These are phyloP conservation scores for Lodderomyces margitis DNA, from an alignment of 1,139 yeast genomes.

Conservation along the genomic window DNA sequence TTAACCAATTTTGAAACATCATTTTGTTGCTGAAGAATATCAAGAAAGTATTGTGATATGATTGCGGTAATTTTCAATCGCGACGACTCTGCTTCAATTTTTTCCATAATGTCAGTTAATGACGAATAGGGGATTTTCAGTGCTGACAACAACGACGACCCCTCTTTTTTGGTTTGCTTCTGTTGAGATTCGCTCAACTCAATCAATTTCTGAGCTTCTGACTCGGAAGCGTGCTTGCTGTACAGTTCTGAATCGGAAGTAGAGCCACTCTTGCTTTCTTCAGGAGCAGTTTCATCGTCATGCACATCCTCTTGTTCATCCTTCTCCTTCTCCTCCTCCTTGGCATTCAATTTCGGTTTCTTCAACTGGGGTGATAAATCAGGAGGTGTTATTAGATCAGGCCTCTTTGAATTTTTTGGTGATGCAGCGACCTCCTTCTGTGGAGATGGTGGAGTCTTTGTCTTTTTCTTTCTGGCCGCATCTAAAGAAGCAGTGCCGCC, in stretches of 20 bases:
- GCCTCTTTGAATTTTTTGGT: constrained; percentile 7
- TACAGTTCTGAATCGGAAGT: not conserved
- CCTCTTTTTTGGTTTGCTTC: constrained; percentile 13
- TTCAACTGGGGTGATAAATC: constrained; percentile 9
- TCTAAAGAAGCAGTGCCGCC: constrained; percentile 16
- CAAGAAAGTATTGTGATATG: constrained; percentile 67
- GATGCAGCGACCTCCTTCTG: constrained; percentile 1
- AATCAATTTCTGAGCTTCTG: constrained; percentile 27
- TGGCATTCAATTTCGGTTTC: constrained; percentile 5
- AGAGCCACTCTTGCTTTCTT: not conserved
- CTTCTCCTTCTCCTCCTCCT: not conserved
- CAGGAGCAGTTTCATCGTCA: not conserved
- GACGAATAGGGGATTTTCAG: constrained; percentile 56
- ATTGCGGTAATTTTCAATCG: constrained; percentile 76
- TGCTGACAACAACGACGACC: constrained; percentile 2
- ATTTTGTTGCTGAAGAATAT: constrained; percentile 48
- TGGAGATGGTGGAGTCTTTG: constrained; percentile 2
- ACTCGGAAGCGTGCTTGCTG: constrained; percentile 1
- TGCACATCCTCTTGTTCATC: constrained; percentile 6
- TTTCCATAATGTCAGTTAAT: constrained; percentile 67
- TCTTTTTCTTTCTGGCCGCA: constrained; percentile 2
- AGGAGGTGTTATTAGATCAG: constrained; percentile 5
- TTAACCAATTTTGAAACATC: constrained; percentile 59
- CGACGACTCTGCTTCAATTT: constrained; percentile 74
- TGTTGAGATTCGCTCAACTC: constrained; percentile 21